Evolutionary conservation across 176 grass and related monocot species (phyloP).

Genomic region (Urochloa ruziziensis): DNA sequence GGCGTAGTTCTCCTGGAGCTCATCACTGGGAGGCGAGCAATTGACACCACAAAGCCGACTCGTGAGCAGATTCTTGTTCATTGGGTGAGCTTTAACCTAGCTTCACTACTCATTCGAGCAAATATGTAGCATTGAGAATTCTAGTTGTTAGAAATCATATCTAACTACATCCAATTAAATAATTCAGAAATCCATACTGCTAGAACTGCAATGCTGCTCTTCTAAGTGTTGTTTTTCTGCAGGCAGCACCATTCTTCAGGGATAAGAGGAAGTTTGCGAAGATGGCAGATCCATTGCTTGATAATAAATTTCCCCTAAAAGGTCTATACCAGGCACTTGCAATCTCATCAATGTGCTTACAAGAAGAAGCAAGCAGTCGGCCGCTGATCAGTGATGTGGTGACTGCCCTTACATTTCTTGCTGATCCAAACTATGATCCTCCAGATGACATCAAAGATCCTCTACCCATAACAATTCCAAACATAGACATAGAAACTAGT

Average conservation of each 20-base stretch:
- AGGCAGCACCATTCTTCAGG: conserved; percentile 82
- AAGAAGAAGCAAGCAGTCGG: conserved; percentile 70
- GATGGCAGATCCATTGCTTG: conserved; percentile 78
- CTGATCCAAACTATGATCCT: conserved; percentile 61
- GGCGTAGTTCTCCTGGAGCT: conserved; percentile 83
- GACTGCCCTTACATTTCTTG: conserved; percentile 63
- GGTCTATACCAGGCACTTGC: conserved; percentile 82
- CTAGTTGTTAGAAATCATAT: conserved; percentile 1
- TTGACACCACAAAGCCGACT: conserved; percentile 71
- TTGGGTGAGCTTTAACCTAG: conserved; percentile 53
- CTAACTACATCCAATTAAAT: neutral
- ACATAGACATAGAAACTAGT: conserved; percentile 18
- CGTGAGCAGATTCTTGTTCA: conserved; percentile 82
- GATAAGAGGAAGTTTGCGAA: conserved; percentile 68
- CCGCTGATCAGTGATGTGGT: conserved; percentile 85
- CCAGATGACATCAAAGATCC: conserved; percentile 49
- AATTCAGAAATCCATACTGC: conserved; percentile 6
- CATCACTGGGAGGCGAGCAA: conserved; percentile 84
- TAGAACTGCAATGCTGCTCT: conserved; percentile 22
- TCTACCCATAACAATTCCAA: conserved; percentile 35
- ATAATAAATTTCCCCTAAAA: conserved; percentile 63
- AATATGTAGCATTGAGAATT: neutral
- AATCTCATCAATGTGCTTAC: conserved; percentile 88
- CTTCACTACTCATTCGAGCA: conserved; percentile 2
- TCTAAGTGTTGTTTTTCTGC: conserved; percentile 11